Conservation (phyloP, 495 filamentous ascomycete genomes). For the Mycothermus thermophilus region DNA sequence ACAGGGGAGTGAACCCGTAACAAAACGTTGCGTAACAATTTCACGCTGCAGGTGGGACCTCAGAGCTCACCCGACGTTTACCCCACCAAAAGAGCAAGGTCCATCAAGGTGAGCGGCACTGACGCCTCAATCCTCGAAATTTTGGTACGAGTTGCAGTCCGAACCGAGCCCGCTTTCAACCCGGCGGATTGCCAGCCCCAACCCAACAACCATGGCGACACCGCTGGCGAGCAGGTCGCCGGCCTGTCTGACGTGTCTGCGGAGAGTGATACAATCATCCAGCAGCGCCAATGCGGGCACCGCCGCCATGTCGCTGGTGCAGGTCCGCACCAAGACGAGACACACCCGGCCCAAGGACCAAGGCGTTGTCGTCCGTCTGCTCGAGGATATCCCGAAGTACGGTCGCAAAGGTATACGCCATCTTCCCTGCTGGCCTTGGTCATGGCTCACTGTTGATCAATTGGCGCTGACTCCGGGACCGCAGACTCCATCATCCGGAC, state of each 20-base stretch:
- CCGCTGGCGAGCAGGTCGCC: slow-evolving; percentile 12
- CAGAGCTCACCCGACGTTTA: too few species aligned
- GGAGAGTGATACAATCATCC: slow-evolving; percentile 14
- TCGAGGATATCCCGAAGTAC: slow-evolving; percentile 44
- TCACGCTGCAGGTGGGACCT: too few species aligned
- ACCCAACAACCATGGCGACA: slow-evolving; percentile 8
- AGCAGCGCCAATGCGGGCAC: slow-evolving; percentile 1
- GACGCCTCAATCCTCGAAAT: too few species aligned
- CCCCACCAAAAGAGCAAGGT: too few species aligned
- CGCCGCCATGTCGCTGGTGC: slow-evolving; percentile 6
- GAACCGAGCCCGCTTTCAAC: too few species aligned
- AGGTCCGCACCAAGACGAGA: slow-evolving; percentile 19
- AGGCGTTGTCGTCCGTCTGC: slow-evolving; percentile 45
- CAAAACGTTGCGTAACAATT: too few species aligned
- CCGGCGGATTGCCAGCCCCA: neutral
- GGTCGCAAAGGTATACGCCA: slow-evolving; percentile 44
- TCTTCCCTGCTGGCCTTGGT: too few species aligned
- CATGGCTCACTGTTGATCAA: too few species aligned
- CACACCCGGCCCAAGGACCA: slow-evolving; percentile 16
- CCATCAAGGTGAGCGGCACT: too few species aligned
- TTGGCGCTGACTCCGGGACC: too few species aligned
- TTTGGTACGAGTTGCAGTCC: too few species aligned
- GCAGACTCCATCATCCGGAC: slow-evolving; percentile 32
- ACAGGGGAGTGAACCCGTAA: too few species aligned
- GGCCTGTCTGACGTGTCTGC: slow-evolving; percentile 20